phyloP scores from a whole-genome alignment of 129 eudicot genomes.

The Heracleum sosnowskyi region DNA sequence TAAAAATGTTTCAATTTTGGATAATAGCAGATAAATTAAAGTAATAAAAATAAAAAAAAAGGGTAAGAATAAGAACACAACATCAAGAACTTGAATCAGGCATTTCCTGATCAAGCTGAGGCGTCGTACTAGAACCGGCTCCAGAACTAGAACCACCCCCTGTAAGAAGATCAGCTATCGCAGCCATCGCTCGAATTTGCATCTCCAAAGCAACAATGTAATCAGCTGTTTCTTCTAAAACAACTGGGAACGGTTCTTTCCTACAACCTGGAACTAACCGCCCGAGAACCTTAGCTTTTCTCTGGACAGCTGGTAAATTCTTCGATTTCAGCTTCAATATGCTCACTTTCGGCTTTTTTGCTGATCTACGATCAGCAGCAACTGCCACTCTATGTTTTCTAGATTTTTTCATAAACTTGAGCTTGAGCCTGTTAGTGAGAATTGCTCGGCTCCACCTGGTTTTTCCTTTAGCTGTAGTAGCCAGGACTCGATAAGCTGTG shows the following conservation, averaged over 20 bases:
- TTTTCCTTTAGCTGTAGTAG: slow-evolving; percentile 69
- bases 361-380: slow-evolving; percentile 25
- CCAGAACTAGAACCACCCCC: slow-evolving; percentile 29
- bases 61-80: slow-evolving; percentile 12
- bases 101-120: slow-evolving; percentile 5
- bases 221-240: slow-evolving; percentile 41
- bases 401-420: slow-evolving; percentile 56
- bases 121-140: slow-evolving; percentile 26
- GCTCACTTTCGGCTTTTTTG: slow-evolving; percentile 52
- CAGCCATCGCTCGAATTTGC: slow-evolving; percentile 70
- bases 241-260: slow-evolving; percentile 32
- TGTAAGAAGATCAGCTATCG: slow-evolving; percentile 58
- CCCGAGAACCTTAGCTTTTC: slow-evolving; percentile 58
- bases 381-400: slow-evolving; percentile 36
- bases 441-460: slow-evolving; percentile 94
- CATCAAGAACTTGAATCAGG: slow-evolving; percentile 16
- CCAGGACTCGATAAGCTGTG: slow-evolving; percentile 68
- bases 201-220: slow-evolving; percentile 49
- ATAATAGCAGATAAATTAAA: not conserved
- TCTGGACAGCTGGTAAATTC: slow-evolving; percentile 56
- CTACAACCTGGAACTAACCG: slow-evolving; percentile 75
- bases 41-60: not conserved
- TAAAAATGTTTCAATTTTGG: not conserved
- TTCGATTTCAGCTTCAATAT: slow-evolving; percentile 52
- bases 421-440: slow-evolving; percentile 55